These are phyloP conservation scores for Mucor circinelloides DNA, from an alignment of 371 early-diverging fungal species.

Conservation along the genomic window DNA sequence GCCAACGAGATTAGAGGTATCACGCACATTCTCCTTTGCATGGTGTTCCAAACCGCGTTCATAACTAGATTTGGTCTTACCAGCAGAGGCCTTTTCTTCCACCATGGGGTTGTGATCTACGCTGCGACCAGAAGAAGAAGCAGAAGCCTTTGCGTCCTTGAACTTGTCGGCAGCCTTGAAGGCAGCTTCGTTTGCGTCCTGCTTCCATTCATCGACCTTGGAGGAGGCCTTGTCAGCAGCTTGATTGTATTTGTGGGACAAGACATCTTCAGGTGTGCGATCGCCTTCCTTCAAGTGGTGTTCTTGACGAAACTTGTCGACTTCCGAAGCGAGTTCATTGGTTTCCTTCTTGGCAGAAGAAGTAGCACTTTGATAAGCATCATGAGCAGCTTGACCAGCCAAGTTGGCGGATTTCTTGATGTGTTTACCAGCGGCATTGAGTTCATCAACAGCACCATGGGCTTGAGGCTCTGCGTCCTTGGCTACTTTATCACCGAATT, in stretches of 20 bases:
- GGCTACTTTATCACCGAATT: neutral
- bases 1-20: slow-evolving; percentile 12
- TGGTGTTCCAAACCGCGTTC: slow-evolving; percentile 15
- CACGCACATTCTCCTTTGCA: slow-evolving; percentile 8
- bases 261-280: slow-evolving; percentile 28
- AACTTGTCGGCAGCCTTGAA: slow-evolving; percentile 7
- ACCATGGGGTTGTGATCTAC: slow-evolving; percentile 23
- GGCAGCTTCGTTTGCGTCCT: slow-evolving; percentile 10
- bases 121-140: neutral
- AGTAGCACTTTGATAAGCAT: slow-evolving; percentile 11
- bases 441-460: slow-evolving; percentile 1
- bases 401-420: slow-evolving; percentile 15
- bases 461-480: neutral
- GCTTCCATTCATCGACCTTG: neutral
- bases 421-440: slow-evolving; percentile 1
- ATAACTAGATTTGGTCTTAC: slow-evolving; percentile 14
- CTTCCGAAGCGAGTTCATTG: neutral
- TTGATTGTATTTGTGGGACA: neutral
- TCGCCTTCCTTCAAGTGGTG: slow-evolving; percentile 38
- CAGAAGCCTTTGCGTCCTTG: neutral
- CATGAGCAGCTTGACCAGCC: slow-evolving; percentile 21
- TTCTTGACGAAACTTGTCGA: slow-evolving; percentile 23
- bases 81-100: slow-evolving; percentile 13
- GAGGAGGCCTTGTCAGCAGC: neutral
- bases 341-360: slow-evolving; percentile 5